phyloP scores from a whole-genome alignment of 176 grass and related monocot genomes.

The Ananas comosus region DNA sequence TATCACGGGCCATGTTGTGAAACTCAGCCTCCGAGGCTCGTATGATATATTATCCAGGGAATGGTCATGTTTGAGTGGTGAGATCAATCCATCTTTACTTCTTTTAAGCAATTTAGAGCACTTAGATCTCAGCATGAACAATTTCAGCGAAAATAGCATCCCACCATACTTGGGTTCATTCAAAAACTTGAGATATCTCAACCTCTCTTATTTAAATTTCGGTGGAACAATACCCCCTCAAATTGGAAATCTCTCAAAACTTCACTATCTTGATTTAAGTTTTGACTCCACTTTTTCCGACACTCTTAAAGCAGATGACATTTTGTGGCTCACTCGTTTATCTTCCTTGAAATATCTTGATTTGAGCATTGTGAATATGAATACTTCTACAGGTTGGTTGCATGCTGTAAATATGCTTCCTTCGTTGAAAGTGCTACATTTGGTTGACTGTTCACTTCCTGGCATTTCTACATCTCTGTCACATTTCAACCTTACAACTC shows the following conservation, averaged over 20 bases:
- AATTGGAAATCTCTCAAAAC: slow-evolving; percentile 29
- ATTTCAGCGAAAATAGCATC: slow-evolving; percentile 10
- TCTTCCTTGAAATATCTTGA: neutral
- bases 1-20: slow-evolving; percentile 18
- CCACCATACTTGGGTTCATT: slow-evolving; percentile 10
- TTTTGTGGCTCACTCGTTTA: slow-evolving; percentile 23
- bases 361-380: neutral
- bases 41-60: neutral
- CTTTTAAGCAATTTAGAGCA: neutral
- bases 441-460: neutral
- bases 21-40: neutral
- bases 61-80: neutral
- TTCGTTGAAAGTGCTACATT: neutral
- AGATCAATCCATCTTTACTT: slow-evolving; percentile 19
- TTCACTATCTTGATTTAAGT: slow-evolving; percentile 16
- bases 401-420: slow-evolving; percentile 24
- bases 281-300: rapidly evolving
- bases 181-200: slow-evolving; percentile 4
- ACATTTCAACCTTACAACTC: slow-evolving; percentile 23
- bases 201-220: neutral
- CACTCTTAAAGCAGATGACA: neutral
- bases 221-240: slow-evolving; percentile 11
- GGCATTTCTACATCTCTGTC: neutral
- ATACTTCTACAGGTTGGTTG: neutral
- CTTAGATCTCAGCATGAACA: slow-evolving; percentile 10